A percentile compares a stretch with the other conserved stretches of the same genome.
Evolutionary conservation across 148 eudicot species (phyloP).

Genomic region (Nepenthes gracilis): DNA sequence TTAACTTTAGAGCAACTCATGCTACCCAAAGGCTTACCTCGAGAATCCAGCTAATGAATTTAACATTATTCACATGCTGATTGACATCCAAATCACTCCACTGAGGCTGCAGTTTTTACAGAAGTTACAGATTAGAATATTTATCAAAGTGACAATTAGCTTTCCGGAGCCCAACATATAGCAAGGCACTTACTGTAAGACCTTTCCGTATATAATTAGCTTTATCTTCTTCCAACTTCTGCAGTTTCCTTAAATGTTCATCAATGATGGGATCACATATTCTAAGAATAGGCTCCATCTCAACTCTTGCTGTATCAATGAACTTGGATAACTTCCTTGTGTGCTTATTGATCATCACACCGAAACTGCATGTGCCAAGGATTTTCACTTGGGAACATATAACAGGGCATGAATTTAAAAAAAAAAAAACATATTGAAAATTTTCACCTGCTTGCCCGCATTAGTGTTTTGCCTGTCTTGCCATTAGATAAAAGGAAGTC

Average conservation of each 20-base stretch:
- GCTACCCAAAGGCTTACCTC: conserved; percentile 36
- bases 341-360: conserved; percentile 64
- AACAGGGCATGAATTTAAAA: neutral
- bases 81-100: conserved; percentile 81
- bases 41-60: conserved; percentile 69
- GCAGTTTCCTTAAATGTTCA: conserved; percentile 22
- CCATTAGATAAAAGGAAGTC: conserved; percentile 39
- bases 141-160: neutral
- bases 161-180: neutral
- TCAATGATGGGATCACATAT: conserved; percentile 18
- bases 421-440: neutral
- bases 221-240: conserved; percentile 40
- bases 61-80: conserved; percentile 72
- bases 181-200: conserved; percentile 11
- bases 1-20: neutral
- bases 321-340: conserved; percentile 65
- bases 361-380: conserved; percentile 27
- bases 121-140: neutral
- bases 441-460: conserved; percentile 52
- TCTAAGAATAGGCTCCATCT: conserved; percentile 42
- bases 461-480: conserved; percentile 32
- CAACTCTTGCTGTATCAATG: conserved; percentile 59
- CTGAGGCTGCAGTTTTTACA: conserved; percentile 39
- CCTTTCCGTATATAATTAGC: conserved; percentile 12
- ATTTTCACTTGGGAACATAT: neutral